phyloP scores from a whole-genome alignment of 805 yeast genomes.

The Sugiyamaella chiloensis region DNA sequence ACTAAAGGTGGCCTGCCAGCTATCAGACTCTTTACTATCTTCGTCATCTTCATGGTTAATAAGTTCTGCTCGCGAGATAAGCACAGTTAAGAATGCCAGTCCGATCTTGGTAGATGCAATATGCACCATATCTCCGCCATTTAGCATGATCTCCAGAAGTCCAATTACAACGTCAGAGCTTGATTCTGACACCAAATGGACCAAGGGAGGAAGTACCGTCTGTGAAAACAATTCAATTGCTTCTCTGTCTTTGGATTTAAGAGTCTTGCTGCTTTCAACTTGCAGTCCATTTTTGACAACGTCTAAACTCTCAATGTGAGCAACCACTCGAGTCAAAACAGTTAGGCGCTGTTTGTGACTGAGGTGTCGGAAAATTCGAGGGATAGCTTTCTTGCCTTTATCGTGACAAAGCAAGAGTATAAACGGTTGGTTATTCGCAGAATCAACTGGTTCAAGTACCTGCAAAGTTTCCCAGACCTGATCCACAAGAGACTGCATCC shows the following conservation, averaged over 20 bases:
- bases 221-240: constrained; percentile 75
- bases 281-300: constrained; percentile 78
- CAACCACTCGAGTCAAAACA: constrained; percentile 71
- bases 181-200: constrained; percentile 78
- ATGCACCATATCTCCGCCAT: constrained; percentile 62
- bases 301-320: constrained; percentile 73
- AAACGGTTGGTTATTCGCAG: constrained; percentile 72
- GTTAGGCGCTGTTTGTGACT: constrained; percentile 72
- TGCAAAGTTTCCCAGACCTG: constrained; percentile 75
- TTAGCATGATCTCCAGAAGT: constrained; percentile 64
- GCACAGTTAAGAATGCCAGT: constrained; percentile 79
- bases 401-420: constrained; percentile 77
- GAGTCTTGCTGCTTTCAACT: constrained; percentile 34
- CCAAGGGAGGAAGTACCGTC: constrained; percentile 78
- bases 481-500: constrained; percentile 30
- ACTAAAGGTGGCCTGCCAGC: constrained; percentile 81
- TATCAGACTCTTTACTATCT: constrained; percentile 43
- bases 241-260: constrained; percentile 44
- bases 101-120: constrained; percentile 67
- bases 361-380: constrained; percentile 82
- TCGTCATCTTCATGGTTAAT: constrained; percentile 75
- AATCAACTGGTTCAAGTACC: constrained; percentile 55
- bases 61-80: constrained; percentile 87
- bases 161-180: constrained; percentile 76
- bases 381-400: constrained; percentile 85